Percentiles rank a stretch among this genome's conserved stretches.
Conservation (phyloP, 805 yeast species). For the Maudiozyma turicensis region DNA sequence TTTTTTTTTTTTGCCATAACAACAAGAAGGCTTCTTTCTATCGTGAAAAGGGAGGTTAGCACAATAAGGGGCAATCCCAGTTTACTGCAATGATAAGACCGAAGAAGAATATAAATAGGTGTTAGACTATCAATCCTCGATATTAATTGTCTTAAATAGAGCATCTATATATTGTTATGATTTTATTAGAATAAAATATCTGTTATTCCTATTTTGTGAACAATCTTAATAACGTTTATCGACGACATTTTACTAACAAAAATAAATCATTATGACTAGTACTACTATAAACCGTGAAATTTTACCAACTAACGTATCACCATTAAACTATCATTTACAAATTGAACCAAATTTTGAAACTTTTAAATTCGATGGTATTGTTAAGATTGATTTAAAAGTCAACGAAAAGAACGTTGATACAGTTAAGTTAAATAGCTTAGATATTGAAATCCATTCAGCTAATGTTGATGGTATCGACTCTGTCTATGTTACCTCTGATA, state of each 20-base stretch:
- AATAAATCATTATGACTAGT: constrained; percentile 6
- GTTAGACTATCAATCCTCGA: too few species aligned
- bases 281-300: constrained; percentile 30
- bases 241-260: not conserved
- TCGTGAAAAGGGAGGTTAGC: too few species aligned
- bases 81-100: too few species aligned
- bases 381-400: constrained; percentile 45
- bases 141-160: too few species aligned
- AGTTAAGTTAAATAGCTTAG: constrained; percentile 52
- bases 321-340: constrained; percentile 62
- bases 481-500: constrained; percentile 35
- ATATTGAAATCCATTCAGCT: constrained; percentile 50
- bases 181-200: too few species aligned
- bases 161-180: too few species aligned
- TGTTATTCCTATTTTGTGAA: too few species aligned
- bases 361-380: constrained; percentile 50
- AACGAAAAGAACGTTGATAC: constrained; percentile 35
- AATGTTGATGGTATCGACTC: constrained; percentile 32
- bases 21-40: too few species aligned
- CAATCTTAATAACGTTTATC: too few species aligned
- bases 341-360: constrained; percentile 51
- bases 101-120: too few species aligned
- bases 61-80: too few species aligned
- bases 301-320: constrained; percentile 58
- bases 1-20: too few species aligned